Base-by-base conservation (phyloP, 1,284 basidiomycete species). In the Heterobasidion annosum region DNA sequence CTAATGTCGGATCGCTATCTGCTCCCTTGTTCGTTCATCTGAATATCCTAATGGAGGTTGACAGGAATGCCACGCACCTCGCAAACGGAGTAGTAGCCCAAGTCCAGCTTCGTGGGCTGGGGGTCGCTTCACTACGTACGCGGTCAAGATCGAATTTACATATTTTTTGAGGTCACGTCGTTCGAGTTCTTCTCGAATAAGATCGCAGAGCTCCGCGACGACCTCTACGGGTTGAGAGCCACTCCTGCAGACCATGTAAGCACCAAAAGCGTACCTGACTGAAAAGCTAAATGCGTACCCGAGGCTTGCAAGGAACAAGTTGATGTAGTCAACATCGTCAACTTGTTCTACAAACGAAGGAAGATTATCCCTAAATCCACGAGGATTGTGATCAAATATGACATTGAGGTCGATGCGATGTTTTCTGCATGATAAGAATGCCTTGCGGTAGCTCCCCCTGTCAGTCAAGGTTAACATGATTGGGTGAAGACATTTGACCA, bases 391-490 rank as follows among this genome's bases (percentile, higher is more conserved):
- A 57, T 96, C 89, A 54, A 95, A 85, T 32, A 99, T 73, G 35
- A 94, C 75, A 66, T 91, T 93, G 54, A 98, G 77, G 64, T 98
- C 96, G 53, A 99, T 83, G 1, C 97, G 82, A 67, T 99, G 94
- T 63, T 94, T 94, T 42, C 97, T 78, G 68, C 94, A 98, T 1
- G 92, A 81, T 37, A 92, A 70, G 69, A 98, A 95, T 0, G 94
- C 97, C 58, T 91, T 85, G 54, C 86, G 77, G 70, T 93, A 98
- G 49, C 79, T 71, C 10, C 77, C 77, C 16, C 86, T 89, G 4
- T 34, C 25, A 5, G 25, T 13, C 19, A 10, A 52, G 34, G 19
- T 50, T 45, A 45, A 50, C 35, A 53, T 15, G n/a, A 8, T 37
- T 7, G 25, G 47, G 33, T 16, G 52, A 32, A 52, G 34, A 52